Evolutionary conservation across 768 basidiomycete species (phyloP).

Genomic region (Cantharellus anzutake): DNA sequence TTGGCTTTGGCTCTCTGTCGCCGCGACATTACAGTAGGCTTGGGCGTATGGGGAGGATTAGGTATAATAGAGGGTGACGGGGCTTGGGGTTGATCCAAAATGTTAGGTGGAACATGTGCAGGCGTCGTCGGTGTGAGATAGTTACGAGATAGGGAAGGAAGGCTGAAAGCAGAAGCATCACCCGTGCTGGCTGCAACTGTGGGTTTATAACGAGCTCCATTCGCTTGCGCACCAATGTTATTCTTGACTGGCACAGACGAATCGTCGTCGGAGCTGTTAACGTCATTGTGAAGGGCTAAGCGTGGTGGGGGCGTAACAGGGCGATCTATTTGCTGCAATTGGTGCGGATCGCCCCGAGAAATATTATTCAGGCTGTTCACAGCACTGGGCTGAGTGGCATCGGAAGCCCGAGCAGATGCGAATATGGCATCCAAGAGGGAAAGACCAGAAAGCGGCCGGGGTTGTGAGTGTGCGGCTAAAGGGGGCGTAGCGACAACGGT

Average conservation of each 20-base stretch:
- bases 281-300: too few species aligned
- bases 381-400: background rate
- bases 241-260: too few species aligned
- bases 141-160: background rate
- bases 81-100: background rate
- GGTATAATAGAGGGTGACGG: background rate
- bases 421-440: background rate
- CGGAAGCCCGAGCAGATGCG: background rate
- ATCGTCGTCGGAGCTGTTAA: too few species aligned
- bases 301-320: background rate
- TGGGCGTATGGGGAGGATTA: background rate
- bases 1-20: background rate
- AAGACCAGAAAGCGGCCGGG: background rate
- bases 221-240: background rate
- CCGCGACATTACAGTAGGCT: background rate
- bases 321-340: background rate
- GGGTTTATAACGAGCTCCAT: background rate
- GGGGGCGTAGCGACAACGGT: background rate
- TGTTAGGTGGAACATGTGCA: background rate
- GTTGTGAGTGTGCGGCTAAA: background rate
- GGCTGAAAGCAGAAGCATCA: background rate
- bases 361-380: background rate
- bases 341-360: background rate
- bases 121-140: background rate
- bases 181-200: background rate